Base-by-base conservation (phyloP, 164 flowering plant species). In the Umbellularia californica region DNA sequence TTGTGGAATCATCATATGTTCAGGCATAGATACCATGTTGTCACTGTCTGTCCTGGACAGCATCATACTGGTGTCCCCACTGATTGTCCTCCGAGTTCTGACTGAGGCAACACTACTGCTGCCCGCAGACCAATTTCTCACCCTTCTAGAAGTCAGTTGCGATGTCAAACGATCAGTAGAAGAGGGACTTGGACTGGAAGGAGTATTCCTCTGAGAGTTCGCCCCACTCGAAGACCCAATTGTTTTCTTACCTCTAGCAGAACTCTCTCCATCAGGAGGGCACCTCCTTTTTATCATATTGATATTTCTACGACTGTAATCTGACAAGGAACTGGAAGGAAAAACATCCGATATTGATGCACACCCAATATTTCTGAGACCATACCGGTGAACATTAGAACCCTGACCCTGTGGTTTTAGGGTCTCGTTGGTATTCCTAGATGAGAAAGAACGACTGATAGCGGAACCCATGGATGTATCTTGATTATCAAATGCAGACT, bases 291-390 rank as follows among this genome's bases (percentile, higher is more conserved):
- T 84, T 10, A 79, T 63, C 23, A 64, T 55, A 58, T 76, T 24
- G 82, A 76, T 80, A 79, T 77, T 83, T 76, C 41, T 76, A 13
- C 78, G 75, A 70, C 68, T 79, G 66, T 87, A 77, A 68, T 87
- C 86, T 69, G 89, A 74, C 5, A 93, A 83, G 82, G 78, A 78
- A 65, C 85, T 82, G 19, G 88, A 72, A 22, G 86, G 81, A 65
- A 85, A 75, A 66, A 85, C 84, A 82, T 88, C 94, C 71, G 97
- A 82, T 70, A 79, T 72, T 14, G 90, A 84, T 65, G 84, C 78
- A 73, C 92, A 89, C 76, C 83, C 80, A 65, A 89, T 80, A 77
- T 84, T 87, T 81, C 85, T 87, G 70, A 87, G 80, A 64, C 86
- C 85, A 77, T 80, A 83, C 68, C 87, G 81, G 63, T 77, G 80